Evolutionary conservation across 2,329 filamentous ascomycete species (phyloP).

Genomic region (Bipolaris victoriae): DNA sequence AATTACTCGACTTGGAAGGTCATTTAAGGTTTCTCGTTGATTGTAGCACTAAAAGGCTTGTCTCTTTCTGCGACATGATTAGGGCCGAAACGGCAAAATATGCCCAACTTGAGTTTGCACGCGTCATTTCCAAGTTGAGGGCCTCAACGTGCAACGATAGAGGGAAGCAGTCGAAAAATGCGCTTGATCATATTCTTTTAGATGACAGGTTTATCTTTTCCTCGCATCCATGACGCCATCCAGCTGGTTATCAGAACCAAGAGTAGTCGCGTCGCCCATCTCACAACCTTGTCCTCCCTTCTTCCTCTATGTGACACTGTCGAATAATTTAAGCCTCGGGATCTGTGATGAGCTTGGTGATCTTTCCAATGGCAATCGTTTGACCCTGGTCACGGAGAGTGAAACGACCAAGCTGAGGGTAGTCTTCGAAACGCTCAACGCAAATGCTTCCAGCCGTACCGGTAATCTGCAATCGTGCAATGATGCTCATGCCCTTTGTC

Average conservation of each 20-base stretch:
- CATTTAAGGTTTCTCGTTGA: slow-evolving; percentile 38
- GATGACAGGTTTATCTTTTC: slow-evolving; percentile 5
- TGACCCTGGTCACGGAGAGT: slow-evolving; percentile 70
- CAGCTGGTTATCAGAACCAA: background rate
- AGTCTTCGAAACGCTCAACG: slow-evolving; percentile 93
- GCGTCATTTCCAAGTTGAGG: background rate
- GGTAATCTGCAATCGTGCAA: slow-evolving; percentile 86
- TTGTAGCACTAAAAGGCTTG: slow-evolving; percentile 46
- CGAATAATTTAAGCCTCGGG: slow-evolving; percentile 20
- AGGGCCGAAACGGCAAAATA: background rate
- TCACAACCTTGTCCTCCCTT: background rate
- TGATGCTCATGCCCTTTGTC: slow-evolving; percentile 81
- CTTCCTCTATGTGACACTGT: slow-evolving; percentile 12
- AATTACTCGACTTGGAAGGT: slow-evolving; percentile 27
- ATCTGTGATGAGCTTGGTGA: slow-evolving; percentile 78
- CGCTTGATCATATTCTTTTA: slow-evolving; percentile 14
- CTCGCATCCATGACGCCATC: slow-evolving; percentile 7
- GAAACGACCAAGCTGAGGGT: slow-evolving; percentile 68
- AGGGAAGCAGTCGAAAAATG: background rate
- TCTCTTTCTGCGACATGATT: slow-evolving; percentile 19
- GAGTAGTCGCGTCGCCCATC: slow-evolving; percentile 1
- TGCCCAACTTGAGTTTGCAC: background rate
- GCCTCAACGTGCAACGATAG: background rate
- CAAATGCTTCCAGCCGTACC: slow-evolving; percentile 87
- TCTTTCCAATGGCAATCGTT: slow-evolving; percentile 99